Evolutionary conservation across 1,139 yeast species (phyloP).

Genomic region (Saccharomyces hybrid): DNA sequence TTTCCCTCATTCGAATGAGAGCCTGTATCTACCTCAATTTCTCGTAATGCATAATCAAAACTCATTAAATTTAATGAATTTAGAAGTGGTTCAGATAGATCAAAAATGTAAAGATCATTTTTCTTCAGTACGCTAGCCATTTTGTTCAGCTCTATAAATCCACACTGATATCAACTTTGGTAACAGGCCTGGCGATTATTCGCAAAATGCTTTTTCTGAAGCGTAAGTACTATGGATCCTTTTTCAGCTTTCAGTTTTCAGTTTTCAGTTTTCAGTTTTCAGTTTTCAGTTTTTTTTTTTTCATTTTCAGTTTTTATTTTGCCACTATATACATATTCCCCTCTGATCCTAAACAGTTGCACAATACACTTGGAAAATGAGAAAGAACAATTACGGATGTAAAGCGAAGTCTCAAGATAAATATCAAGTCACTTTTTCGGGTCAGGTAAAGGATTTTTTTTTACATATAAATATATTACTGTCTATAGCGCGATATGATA

Average conservation of each 20-base stretch:
- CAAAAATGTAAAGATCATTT: conserved; percentile 48
- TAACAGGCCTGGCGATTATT: background rate
- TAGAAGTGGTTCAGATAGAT: conserved; percentile 38
- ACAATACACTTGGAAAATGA: background rate
- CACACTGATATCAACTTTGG: background rate
- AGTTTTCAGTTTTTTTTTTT: background rate
- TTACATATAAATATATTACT: background rate
- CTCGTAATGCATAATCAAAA: conserved; percentile 39
- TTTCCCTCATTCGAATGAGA: background rate
- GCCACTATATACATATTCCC: background rate
- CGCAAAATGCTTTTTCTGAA: background rate
- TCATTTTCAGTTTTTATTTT: background rate
- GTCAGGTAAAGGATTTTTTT: background rate
- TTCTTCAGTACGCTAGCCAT: conserved; percentile 15
- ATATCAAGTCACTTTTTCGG: background rate
- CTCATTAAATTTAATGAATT: conserved; percentile 46
- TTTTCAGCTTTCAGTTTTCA: background rate
- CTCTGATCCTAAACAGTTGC: background rate
- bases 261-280: background rate
- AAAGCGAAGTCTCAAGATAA: background rate
- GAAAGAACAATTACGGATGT: too few species aligned
- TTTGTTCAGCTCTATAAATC: background rate
- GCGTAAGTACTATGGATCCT: background rate
- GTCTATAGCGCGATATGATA: background rate
- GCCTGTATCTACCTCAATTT: background rate